These are phyloP conservation scores for Fusarium mangiferae DNA, from an alignment of 2,329 filamentous ascomycete genomes.

Conservation along the genomic window DNA sequence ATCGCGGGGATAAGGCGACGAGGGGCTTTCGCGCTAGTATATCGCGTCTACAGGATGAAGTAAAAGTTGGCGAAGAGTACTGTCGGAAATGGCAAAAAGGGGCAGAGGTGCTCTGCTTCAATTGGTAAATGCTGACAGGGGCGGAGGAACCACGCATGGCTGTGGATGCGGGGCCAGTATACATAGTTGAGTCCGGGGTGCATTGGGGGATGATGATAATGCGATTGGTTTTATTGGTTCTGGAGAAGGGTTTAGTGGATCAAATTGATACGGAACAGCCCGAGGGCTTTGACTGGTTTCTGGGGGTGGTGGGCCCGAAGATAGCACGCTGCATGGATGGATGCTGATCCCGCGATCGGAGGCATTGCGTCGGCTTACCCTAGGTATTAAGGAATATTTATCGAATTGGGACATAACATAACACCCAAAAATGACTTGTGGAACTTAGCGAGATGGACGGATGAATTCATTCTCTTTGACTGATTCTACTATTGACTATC, in stretches of 20 bases:
- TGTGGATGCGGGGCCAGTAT: neutral
- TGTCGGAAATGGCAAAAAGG: neutral
- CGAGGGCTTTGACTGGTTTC: neutral
- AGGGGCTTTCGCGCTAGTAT: neutral
- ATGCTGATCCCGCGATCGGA: neutral
- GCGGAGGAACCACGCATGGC: neutral
- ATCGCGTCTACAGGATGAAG: neutral
- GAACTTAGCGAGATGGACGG: neutral
- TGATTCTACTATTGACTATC: neutral
- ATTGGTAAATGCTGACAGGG: neutral
- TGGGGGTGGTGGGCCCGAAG: neutral
- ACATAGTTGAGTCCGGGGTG: neutral
- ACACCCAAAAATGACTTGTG: too few species aligned
- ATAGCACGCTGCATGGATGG: neutral
- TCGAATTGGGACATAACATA: too few species aligned
- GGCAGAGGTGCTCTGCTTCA: neutral
- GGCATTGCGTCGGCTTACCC: too few species aligned
- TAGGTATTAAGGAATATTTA: too few species aligned
- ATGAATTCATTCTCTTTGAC: neutral
- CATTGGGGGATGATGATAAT: neutral
- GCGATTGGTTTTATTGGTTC: neutral
- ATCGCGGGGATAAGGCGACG: too few species aligned
- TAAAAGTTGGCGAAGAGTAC: neutral
- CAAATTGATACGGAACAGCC: neutral
- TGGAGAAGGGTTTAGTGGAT: neutral